Evolutionary conservation across 2,329 filamentous ascomycete genomes (phyloP).

Genomic region (Cercospora sp.): DNA sequence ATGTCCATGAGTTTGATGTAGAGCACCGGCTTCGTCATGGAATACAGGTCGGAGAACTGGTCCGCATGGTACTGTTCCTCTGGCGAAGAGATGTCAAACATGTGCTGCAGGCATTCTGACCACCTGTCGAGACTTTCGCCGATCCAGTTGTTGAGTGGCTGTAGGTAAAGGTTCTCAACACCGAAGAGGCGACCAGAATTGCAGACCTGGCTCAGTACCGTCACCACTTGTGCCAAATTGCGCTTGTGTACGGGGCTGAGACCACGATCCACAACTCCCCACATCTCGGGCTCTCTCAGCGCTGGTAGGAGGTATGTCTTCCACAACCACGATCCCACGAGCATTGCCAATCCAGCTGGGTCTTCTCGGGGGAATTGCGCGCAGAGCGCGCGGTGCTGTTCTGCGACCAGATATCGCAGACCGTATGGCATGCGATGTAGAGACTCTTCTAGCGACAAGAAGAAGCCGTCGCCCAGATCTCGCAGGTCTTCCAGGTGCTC

Average conservation of each 20-base stretch:
- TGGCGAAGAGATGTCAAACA: constrained; percentile 82
- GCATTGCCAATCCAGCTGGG: constrained; percentile 73
- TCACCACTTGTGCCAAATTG: constrained; percentile 85
- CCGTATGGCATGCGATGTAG: constrained; percentile 90
- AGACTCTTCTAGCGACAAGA: constrained; percentile 76
- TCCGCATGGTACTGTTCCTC: constrained; percentile 97
- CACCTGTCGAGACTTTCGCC: constrained; percentile 80
- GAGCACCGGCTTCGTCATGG: constrained; percentile 93
- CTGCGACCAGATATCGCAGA: constrained; percentile 80
- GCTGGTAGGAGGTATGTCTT: constrained; percentile 90
- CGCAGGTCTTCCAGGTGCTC: constrained; percentile 90
- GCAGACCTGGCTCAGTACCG: constrained; percentile 85
- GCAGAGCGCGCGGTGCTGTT: constrained; percentile 77
- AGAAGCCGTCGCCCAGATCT: constrained; percentile 91
- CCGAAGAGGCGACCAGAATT: constrained; percentile 87
- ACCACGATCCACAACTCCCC: constrained; percentile 86
- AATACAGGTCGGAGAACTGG: constrained; percentile 96
- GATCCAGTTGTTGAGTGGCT: constrained; percentile 90
- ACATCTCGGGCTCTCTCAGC: constrained; percentile 83
- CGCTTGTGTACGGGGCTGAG: constrained; percentile 89
- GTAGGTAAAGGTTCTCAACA: constrained; percentile 90
- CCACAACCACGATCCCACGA: constrained; percentile 91
- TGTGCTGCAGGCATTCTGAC: constrained; percentile 68
- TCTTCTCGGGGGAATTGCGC: constrained; percentile 78
- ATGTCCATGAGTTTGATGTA: constrained; percentile 99